Base-by-base conservation (phyloP, 345 rosid species). In the Linum trigynum region DNA sequence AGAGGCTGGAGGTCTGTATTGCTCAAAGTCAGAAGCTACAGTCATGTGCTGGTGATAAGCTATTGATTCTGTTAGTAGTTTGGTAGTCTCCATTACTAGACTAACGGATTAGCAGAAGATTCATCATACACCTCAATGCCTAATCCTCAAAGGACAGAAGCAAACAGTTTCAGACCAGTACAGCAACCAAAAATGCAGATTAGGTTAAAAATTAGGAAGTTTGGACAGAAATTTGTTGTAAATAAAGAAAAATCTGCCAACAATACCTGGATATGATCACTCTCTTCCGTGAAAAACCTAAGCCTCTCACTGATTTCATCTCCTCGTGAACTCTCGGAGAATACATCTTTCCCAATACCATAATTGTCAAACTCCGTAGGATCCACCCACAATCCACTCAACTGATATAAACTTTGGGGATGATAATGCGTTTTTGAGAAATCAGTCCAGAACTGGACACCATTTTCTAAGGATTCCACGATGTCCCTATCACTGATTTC, bases 201-300 rank as follows among this genome's bases (percentile, higher is more conserved):
- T 2, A 48, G 53, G 53, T 15, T 14, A 45, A 7, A 5, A 45
- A 1, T 0, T 14, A 45, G 7, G 51, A 45, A 45, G 51, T 5
- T 1, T 2, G 2, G 12, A 45, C 2, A 48, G 53, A 48, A 48
- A 48, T 1, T 9, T 15, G 14, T 48, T 5, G 53, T 15, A 9
- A 48, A 15, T 48, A 9, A 48, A 48, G 14, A 12, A 48, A 48
- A 48, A 48, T 48, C 53, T 1, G 53, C 53, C 3, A 48, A 48
- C 15, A 48, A 3, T 66, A 91, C 97, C 96, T 90, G 99, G 56
- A 88, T 80, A 77, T 86, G 90, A 79, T 94, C 97, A 82, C 97
- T 88, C 14, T 85, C 99, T 83, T 92, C 99, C 1, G 84, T 81
- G 32, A 92, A 92, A 75, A 83, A 88, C 0, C 96, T 88, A 65